Conservation (phyloP, 2,329 filamentous ascomycete genomes). For the Claviceps sp. region DNA sequence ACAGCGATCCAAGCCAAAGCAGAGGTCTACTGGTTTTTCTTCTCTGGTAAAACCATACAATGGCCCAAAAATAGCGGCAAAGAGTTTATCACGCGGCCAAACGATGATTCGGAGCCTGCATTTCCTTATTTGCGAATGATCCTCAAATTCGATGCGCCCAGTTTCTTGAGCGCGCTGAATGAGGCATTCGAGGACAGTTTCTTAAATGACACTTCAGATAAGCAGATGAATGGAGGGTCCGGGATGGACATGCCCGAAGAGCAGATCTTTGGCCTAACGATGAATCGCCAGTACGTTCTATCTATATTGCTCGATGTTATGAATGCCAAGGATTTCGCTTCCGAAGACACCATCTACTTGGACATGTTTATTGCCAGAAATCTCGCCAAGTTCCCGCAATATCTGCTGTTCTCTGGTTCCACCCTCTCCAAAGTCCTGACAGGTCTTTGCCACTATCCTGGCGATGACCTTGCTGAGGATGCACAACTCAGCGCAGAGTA, state of each 20-base stretch:
- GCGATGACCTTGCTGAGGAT: slow-evolving; percentile 70
- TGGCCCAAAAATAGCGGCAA: slow-evolving; percentile 58
- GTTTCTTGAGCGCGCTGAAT: slow-evolving; percentile 88
- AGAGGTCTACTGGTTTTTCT: slow-evolving; percentile 85
- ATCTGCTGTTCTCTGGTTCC: slow-evolving; percentile 79
- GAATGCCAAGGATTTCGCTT: slow-evolving; percentile 59
- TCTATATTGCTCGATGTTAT: slow-evolving; percentile 87
- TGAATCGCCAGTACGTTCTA: slow-evolving; percentile 85
- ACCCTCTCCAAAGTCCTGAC: slow-evolving; percentile 68
- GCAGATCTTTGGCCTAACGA: slow-evolving; percentile 53
- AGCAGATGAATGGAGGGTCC: slow-evolving; percentile 38
- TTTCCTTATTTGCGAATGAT: slow-evolving; percentile 80
- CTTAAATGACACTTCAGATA: slow-evolving; percentile 65
- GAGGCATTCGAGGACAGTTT: slow-evolving; percentile 95
- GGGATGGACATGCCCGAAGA: slow-evolving; percentile 45
- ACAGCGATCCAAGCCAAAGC: slow-evolving; percentile 66
- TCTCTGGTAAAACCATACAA: slow-evolving; percentile 63
- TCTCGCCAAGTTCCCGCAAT: slow-evolving; percentile 91
- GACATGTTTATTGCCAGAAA: slow-evolving; percentile 98
- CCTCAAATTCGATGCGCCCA: slow-evolving; percentile 77
- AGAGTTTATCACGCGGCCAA: slow-evolving; percentile 46
- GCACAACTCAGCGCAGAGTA: slow-evolving; percentile 97
- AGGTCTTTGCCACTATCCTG: slow-evolving; percentile 75
- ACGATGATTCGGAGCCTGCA: slow-evolving; percentile 48
- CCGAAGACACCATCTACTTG: slow-evolving; percentile 79